Evolutionary conservation across 495 filamentous ascomycete genomes (phyloP), one percentile per base, ranked within the genome.

Genomic region (Penicillium ochrochloron): DNA sequence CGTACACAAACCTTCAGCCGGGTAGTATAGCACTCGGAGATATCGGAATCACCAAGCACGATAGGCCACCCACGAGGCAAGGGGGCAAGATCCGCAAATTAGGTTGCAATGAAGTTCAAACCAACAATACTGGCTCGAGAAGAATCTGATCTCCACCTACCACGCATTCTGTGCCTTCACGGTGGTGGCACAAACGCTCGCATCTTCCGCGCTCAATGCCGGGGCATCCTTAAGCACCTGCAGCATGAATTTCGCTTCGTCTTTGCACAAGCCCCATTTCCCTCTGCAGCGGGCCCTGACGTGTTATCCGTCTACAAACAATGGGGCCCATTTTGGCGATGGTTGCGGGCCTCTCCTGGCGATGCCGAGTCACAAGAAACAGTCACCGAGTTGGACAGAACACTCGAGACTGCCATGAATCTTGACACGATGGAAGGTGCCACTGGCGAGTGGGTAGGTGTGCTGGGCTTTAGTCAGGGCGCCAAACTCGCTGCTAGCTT

Each of bases 111-210:
- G 50, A 31, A 25, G 50, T 31, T 53, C 8, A 17, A 44, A 41
- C 35, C 21, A 7, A 58, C 19, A 27, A 58, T 37, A 25, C 12
- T 27, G 23, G 37, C 25, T 23, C 39, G 23, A 42, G 56, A 37
- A 15, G 34, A 58, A 44, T 44, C 41, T 15, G 29, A 46, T 29
- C 51, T 82, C 61, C 69, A 77, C 64, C 76, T 85, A 34, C 87
- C 87, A 14, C 86, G 87, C 44, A 82, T 91, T 53, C 86, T 90
- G 64, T 90, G 86, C 75, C 81, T 90, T 53, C 88, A 90, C 73
- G 88, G 89, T 70, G 87, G 88, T 57, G 87, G 88, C 63, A 80
- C 83, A 54, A 90, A 86, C 66, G 85, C 80, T 2, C 63, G 77
- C n/a, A 82, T 90, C 64, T 90, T 90, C 75, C 74, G 73, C 25